Percentiles rank a stretch among this genome's conserved stretches.
Evolutionary conservation across 1,284 basidiomycete species (phyloP).

Genomic region (Puccinia triticina): DNA sequence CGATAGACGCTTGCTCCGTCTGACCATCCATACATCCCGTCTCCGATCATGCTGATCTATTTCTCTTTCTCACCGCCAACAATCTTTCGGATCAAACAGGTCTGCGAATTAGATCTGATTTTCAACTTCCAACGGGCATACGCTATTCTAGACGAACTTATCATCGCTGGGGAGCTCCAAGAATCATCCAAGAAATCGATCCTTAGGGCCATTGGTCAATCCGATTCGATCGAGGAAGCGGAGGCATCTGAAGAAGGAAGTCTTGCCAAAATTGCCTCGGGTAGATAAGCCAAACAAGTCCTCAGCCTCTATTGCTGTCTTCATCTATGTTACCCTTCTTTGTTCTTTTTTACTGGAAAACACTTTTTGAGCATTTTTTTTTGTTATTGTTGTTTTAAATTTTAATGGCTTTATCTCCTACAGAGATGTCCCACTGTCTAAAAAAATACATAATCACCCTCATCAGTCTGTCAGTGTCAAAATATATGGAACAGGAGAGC

Average conservation of each 20-base stretch:
- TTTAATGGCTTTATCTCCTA: too few species aligned
- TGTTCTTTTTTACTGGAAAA: neutral
- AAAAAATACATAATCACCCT: too few species aligned
- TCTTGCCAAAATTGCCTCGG: slow-evolving; percentile 41
- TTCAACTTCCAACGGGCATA: slow-evolving; percentile 99
- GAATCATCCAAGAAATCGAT: slow-evolving; percentile 99
- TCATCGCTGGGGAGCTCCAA: slow-evolving; percentile 96
- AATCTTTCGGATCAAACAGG: slow-evolving; percentile 64
- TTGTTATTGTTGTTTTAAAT: too few species aligned
- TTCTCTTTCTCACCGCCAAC: neutral
- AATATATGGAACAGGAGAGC: too few species aligned
- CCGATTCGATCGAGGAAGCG: slow-evolving; percentile 60
- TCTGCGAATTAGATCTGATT: slow-evolving; percentile 96
- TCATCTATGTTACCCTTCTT: too few species aligned
- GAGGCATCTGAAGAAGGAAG: slow-evolving; percentile 61
- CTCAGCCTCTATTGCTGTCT: neutral
- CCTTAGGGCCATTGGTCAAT: slow-evolving; percentile 72
- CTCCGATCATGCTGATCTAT: slow-evolving; percentile 51
- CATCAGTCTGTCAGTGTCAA: too few species aligned
- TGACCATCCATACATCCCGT: neutral
- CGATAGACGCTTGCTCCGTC: neutral
- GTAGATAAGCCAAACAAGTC: slow-evolving; percentile 1
- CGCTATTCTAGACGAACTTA: slow-evolving; percentile 96
- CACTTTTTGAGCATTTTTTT: too few species aligned
- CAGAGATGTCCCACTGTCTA: too few species aligned